Base-by-base conservation (phyloP, 306 rosid species). In the Dryas alaskensis region DNA sequence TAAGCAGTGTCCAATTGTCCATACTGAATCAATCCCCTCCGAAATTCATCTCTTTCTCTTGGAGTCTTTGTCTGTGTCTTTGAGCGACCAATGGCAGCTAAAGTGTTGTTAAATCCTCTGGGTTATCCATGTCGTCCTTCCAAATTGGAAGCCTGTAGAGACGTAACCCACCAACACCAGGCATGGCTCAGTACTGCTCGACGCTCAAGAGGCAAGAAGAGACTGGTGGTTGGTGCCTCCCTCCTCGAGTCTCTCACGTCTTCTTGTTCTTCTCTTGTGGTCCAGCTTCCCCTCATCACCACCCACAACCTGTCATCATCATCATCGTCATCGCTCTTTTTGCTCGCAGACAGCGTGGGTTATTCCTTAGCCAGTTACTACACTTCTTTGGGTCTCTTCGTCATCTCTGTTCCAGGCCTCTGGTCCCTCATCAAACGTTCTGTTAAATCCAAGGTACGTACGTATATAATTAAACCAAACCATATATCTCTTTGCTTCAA, bases 391-490 rank as follows among this genome's bases (percentile, higher is more conserved):
- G 98, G 98, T 53, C 95, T 94, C 74, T 94, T 94, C 79, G 96
- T 94, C 19, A 88, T 94, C 83, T 94, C 97, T 70, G 92, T 91
- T 10, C 97, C 97, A 25, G 97, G 98, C 52, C 86, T 91, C 3
- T 94, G 98, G 98, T 94, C 98, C 40, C 97, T 94, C 80, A 94
- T 94, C 89, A 94, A 94, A 72, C 97, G 97, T 75, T 91, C 97
- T 65, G 96, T 91, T 22, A 94, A 91, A 77, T 91, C 98, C 80
- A 94, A 94, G 87, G 98, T 91, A 58, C 22, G 22, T 22, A 22
- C 22, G 22, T 22, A 22, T 22, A 22, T 22, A 22, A 22, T 22
- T 22, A 22, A 22, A 22, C 71, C 11, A 12, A 17, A 8, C 13
- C 40, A 14, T 14, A 22, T 13, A 16, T 25, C 10, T 19, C 27